Base-by-base conservation (phyloP, 805 yeast genomes). In the Metschnikowia arizonensis region DNA sequence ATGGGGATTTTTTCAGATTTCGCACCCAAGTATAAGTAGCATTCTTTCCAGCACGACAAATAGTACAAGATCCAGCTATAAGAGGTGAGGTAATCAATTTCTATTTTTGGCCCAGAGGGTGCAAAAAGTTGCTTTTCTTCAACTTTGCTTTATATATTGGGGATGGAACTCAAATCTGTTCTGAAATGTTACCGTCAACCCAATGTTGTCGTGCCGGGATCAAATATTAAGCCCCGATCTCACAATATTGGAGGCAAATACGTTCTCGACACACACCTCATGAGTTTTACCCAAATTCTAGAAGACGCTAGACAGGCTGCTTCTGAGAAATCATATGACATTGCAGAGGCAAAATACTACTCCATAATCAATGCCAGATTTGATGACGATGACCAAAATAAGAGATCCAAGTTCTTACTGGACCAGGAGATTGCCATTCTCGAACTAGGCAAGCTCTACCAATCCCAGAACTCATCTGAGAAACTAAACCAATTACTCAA, bases 371-470 rank as follows among this genome's bases (percentile, higher is more conserved):
- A 40, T 39, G 40, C 48, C 28, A 40, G 35, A 18, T 43, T 42
- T 32, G 57, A 50, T 5, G 56, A 35, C 12, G 56, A 58, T 25
- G 52, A 48, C 47, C 54, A 55, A 23, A 42, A 61, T 39, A 62
- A 63, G 46, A 52, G 51, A 33, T 55, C 50, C 39, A 45, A 40
- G 47, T 54, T 53, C 48, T 53, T 71, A 46, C 74, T 67, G 50
- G 72, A 69, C 49, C 74, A 71, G 64, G 96, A 89, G 60, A 54
- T 72, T 9, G 82, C 93, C 28, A 81, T 91, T 38, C 61, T 80
- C 40, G 93, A 85, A 58, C 73, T 91, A 55, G 97, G 96, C 29
- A 73, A 76, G 47, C 61, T 89, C 26, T 90, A 86, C 64, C 78
- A 79, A 47, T 63, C 62, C 2, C 66, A 71, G 28, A 59, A 68